Evolutionary conservation across 129 eudicot species (phyloP).

Genomic region (Glebionis coronaria): DNA sequence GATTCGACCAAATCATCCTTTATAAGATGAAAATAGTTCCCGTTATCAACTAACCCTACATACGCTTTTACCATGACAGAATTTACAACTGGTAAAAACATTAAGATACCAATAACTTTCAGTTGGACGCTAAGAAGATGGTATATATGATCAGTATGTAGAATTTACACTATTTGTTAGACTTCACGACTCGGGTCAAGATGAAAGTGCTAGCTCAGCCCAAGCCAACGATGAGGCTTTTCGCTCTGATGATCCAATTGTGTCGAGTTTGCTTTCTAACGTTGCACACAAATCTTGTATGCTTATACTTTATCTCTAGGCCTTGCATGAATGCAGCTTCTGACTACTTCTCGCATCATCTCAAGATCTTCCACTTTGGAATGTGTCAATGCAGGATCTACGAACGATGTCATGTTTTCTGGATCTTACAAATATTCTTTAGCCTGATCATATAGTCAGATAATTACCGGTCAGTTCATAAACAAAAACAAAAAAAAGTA

Average conservation of each 20-base stretch:
- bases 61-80: no score
- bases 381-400: slow-evolving; percentile 76
- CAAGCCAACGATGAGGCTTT: slow-evolving; percentile 72
- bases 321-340: slow-evolving; percentile 42
- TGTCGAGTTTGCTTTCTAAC: slow-evolving; percentile 70
- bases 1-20: no score
- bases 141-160: no score
- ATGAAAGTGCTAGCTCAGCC: slow-evolving; percentile 82
- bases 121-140: no score
- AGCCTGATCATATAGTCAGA: slow-evolving; percentile 40
- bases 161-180: no score
- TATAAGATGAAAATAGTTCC: no score
- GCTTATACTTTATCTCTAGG: slow-evolving; percentile 37
- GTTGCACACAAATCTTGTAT: slow-evolving; percentile 59
- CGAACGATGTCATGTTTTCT: slow-evolving; percentile 47
- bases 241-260: slow-evolving; percentile 62
- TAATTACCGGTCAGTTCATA: neutral
- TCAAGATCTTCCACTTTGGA: slow-evolving; percentile 62
- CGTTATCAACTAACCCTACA: no score
- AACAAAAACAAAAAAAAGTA: no score
- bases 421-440: slow-evolving; percentile 62
- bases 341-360: slow-evolving; percentile 61
- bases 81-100: no score
- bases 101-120: no score
- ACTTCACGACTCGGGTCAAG: slow-evolving; percentile 42